Evolutionary conservation across 768 basidiomycete species (phyloP), one percentile per base, ranked within the genome.

Genomic region (Mycena filopes): DNA sequence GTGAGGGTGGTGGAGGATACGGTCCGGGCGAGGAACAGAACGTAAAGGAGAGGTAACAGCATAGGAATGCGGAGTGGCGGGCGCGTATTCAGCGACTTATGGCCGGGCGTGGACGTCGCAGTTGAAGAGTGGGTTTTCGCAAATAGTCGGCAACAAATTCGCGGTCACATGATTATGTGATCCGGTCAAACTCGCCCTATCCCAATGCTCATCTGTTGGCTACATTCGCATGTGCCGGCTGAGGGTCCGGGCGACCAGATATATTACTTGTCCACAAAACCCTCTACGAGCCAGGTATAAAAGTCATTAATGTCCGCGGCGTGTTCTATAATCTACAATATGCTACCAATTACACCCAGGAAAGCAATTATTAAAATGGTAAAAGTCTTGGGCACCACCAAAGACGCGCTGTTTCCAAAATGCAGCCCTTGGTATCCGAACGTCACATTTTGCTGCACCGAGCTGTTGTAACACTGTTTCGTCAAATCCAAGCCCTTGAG

Each of bases 1-100:
- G 75, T 79, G 45, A 86, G 80, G 60, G 85, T 80, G 66, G 83
- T 82, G 42, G 81, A 79, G 57, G 75, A 76, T 49, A 75, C 73
- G 51, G 80, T 73, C 66, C 75, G 73, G 67, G 82, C 73, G 51
- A 78, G 72, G 68, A 77, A 76, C 70, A 86, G 62, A 71, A 84
- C 67, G 71, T 70, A 78, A 70, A 88, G 88, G 87, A 85, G 85
- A 87, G 81, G 73, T 84, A 83, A 74, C 72, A 84, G 78, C 89
- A 90, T 90, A 88, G 86, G 72, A 82, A 81, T 83, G 81, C 74
- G 79, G 76, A 81, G 82, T 77, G 79, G 84, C 84, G 81, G 76
- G 73, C 54, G 46, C 46, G 47, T 66, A 38, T 11, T n/a, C 23
- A 20, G 43, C 42, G 56, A 33, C 55, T 23, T 51, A 43, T 20